Base-by-base conservation (phyloP, 2,329 filamentous ascomycete genomes). In the Nemania bipapillata region DNA sequence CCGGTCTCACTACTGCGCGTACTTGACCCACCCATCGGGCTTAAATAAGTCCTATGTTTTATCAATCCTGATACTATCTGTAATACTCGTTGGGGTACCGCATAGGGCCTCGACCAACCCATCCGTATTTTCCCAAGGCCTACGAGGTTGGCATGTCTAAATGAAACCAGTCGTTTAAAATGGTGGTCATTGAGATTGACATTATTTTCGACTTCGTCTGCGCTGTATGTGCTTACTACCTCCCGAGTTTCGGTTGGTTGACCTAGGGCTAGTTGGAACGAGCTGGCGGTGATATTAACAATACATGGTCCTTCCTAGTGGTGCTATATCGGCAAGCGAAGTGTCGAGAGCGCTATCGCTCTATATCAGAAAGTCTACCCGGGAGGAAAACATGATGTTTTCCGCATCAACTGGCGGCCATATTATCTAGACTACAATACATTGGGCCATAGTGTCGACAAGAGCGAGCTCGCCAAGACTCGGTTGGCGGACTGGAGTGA, bases 321-420 rank as follows among this genome's bases (percentile, higher is more conserved):
- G 54, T 67, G 65, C 53, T 63, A 55, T 45, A 58, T 67, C 12
- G 32, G 45, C 26, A 63, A 67, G 35, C 40, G 65, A 49, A 63
- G 55, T 8, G 35, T 67, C 8, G 60, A 59, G 59, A 37, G 37
- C 7, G 53, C 59, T 11, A 81, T 83, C 37, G 54, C 70, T 0
- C 72, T 82, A 0, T 82, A 80, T 68, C 76, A 78, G 28, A 81
- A 80, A 65, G 81, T 78, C 1, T 82, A 82, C 53, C 80, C 81
- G 0, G 78, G 77, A 4, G 80, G 78, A 8, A 76, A 72, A 28
- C 65, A 75, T 3, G 80, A 82, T 47, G 65, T 60, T 0, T 57
- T 66, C 50, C 32, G 11, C 22, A 37, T 66, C n/a, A 56, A 40
- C 80, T 83, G 78, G 75, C 70, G 72, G 4, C 80, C 80, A 0